phyloP scores from a whole-genome alignment of 177 flowering plant species.

The Tripterygium wilfordii region DNA sequence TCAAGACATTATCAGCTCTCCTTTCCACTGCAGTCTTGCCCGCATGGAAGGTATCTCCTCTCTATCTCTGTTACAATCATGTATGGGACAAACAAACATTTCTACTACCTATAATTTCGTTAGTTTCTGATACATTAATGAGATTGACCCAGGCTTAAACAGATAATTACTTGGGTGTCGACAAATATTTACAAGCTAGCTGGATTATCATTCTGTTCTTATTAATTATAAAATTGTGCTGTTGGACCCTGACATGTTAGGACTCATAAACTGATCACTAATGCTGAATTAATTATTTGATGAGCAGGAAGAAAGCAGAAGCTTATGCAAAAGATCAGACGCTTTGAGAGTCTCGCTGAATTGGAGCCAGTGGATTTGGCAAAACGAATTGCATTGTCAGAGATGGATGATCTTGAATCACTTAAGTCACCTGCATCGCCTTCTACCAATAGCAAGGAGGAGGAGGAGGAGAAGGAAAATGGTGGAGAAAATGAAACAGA shows the following conservation, averaged over 20 bases:
- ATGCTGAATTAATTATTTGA: neutral
- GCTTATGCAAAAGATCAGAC: conserved; percentile 16
- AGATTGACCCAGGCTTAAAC: too few relatives aligned
- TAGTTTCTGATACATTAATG: neutral
- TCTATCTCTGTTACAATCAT: neutral
- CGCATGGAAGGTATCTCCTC: neutral
- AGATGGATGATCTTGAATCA: conserved; percentile 18
- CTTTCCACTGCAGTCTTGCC: conserved; percentile 9
- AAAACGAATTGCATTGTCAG: conserved; percentile 30
- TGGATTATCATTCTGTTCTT: too few relatives aligned
- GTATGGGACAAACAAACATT: too few relatives aligned
- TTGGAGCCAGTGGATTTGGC: conserved; percentile 30
- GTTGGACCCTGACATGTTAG: too few relatives aligned
- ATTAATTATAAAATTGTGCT: too few relatives aligned
- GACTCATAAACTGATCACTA: neutral
- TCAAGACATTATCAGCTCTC: conserved; percentile 27
- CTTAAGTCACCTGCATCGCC: conserved; percentile 6
- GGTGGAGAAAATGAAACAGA: conserved; percentile 2
- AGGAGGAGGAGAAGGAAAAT: neutral
- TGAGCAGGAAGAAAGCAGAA: conserved; percentile 18
- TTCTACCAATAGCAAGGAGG: neutral
- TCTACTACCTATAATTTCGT: neutral
- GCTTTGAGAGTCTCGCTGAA: conserved; percentile 17
- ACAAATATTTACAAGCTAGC: too few relatives aligned
- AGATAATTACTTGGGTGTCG: too few relatives aligned